Conservation (phyloP, 2,329 filamentous ascomycete genomes). For the Ceratocystis diversiconidia region DNA sequence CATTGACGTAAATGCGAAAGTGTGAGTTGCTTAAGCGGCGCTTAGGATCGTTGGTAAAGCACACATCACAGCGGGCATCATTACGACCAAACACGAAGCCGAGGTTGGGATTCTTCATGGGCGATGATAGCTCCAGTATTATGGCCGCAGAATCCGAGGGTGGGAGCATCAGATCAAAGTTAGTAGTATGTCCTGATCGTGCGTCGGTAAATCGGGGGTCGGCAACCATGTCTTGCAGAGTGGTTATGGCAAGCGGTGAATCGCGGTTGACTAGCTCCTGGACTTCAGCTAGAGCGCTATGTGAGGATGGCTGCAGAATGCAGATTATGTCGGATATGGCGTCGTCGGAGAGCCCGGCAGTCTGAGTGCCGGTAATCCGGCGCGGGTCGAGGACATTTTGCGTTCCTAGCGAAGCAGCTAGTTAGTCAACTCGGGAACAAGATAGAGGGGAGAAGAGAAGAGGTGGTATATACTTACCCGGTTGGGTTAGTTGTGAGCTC, state of each 20-base stretch:
- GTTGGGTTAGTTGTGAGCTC: slow-evolving; percentile 17
- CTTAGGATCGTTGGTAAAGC: slow-evolving; percentile 49
- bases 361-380: slow-evolving; percentile 51
- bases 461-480: slow-evolving; percentile 10
- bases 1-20: slow-evolving; percentile 83
- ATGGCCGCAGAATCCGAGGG: slow-evolving; percentile 45
- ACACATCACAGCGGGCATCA: slow-evolving; percentile 52
- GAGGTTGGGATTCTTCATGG: slow-evolving; percentile 48
- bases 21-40: slow-evolving; percentile 85
- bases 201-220: slow-evolving; percentile 37
- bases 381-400: slow-evolving; percentile 72
- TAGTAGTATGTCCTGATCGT: slow-evolving; percentile 35
- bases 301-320: slow-evolving; percentile 67
- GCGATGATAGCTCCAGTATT: slow-evolving; percentile 64
- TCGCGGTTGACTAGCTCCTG: slow-evolving; percentile 33
- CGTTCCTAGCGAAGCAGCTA: slow-evolving; percentile 38
- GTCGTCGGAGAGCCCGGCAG: slow-evolving; percentile 67
- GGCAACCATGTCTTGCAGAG: slow-evolving; percentile 31
- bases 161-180: slow-evolving; percentile 37
- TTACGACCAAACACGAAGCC: slow-evolving; percentile 88
- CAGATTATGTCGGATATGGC: slow-evolving; percentile 83
- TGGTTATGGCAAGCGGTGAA: slow-evolving; percentile 36
- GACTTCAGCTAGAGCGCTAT: slow-evolving; percentile 59
- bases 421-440: background rate
- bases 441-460: background rate